Evolutionary conservation across 148 eudicot species (phyloP).

Genomic region (Camellia lanceoleosa): DNA sequence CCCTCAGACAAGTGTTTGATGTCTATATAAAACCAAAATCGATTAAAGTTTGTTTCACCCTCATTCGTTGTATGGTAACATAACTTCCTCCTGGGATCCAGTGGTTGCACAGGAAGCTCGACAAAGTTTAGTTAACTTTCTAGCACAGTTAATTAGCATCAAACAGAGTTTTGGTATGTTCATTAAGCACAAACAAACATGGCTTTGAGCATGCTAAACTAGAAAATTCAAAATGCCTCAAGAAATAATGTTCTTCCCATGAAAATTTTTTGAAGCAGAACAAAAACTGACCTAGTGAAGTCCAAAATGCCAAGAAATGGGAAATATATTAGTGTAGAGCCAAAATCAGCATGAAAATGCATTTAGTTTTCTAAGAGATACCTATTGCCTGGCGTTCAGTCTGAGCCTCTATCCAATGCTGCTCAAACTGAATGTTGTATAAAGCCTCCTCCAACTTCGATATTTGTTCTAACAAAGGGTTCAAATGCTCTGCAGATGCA

Average conservation of each 20-base stretch:
- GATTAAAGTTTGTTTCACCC: too few relatives aligned
- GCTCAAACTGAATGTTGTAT: constrained; percentile 91
- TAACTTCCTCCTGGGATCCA: too few relatives aligned
- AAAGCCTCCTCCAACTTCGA: constrained; percentile 83
- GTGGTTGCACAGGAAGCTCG: too few relatives aligned
- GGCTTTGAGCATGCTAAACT: too few relatives aligned
- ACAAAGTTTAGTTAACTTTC: too few relatives aligned
- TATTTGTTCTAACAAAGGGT: constrained; percentile 77
- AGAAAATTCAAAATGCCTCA: too few relatives aligned
- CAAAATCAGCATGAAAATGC: not conserved
- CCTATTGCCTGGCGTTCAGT: constrained; percentile 93
- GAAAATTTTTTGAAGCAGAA: not conserved
- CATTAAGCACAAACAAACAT: too few relatives aligned
- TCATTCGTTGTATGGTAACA: too few relatives aligned
- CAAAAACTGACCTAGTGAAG: not conserved
- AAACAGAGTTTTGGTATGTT: too few relatives aligned
- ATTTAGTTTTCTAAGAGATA: constrained; percentile 18
- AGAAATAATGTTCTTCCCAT: not conserved
- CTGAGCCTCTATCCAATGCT: constrained; percentile 94
- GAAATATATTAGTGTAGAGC: not conserved
- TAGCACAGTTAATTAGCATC: too few relatives aligned
- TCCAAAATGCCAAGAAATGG: not conserved
- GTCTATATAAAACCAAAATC: too few relatives aligned
- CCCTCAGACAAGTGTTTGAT: too few relatives aligned
- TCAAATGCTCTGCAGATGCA: constrained; percentile 72